phyloP scores from a whole-genome alignment of 305 asterid genomes.

The Caryopteris hybrid region DNA sequence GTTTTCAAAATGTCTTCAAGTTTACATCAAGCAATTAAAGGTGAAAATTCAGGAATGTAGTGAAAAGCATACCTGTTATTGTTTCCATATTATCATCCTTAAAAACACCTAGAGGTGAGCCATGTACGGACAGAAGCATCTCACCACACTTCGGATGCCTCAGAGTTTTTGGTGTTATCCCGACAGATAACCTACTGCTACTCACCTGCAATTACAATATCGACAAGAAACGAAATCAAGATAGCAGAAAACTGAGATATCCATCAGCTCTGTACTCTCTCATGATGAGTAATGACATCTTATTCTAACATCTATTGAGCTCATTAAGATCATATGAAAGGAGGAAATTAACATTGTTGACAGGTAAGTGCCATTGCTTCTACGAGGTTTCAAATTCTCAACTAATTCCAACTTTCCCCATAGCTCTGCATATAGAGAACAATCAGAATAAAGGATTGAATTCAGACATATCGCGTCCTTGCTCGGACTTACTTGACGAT shows the following conservation, averaged over 20 bases:
- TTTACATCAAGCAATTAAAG: background rate
- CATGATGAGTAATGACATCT: background rate
- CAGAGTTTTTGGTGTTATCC: constrained; percentile 71
- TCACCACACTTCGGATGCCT: constrained; percentile 87
- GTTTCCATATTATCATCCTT: constrained; percentile 95
- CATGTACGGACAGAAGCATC: constrained; percentile 84
- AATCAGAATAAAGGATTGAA: background rate
- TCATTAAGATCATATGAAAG: background rate
- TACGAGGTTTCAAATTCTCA: background rate
- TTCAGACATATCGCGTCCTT: background rate
- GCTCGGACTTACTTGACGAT: background rate
- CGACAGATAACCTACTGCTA: constrained; percentile 60
- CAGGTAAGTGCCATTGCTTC: background rate
- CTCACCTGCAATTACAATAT: constrained; percentile 41
- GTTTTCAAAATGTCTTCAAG: background rate
- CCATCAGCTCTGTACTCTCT: background rate
- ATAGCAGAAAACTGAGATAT: background rate
- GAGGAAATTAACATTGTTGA: background rate
- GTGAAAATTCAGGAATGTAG: background rate
- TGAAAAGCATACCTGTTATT: constrained; percentile 54
- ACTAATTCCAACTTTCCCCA: background rate
- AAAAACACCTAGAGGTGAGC: constrained; percentile 90
- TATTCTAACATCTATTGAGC: too few relatives aligned
- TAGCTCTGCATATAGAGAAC: background rate
- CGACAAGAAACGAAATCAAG: background rate